Evolutionary conservation across 140 eudicot species (phyloP), one percentile per base, ranked within the genome.

Genomic region (Bidens hawaiensis): DNA sequence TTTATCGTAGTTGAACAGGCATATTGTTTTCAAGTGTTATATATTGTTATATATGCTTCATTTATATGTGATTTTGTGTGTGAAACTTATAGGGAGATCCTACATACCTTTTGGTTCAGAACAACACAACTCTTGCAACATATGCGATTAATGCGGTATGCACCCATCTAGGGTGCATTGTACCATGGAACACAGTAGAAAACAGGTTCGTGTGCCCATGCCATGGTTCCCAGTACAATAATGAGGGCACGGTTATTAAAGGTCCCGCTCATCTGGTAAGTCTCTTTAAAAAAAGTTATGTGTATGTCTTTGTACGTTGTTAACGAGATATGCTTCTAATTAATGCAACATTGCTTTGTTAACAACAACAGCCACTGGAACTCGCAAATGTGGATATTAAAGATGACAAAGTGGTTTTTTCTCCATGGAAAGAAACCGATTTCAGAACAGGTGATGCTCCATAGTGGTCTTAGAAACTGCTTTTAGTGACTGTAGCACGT

Each of bases 91-190:
- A 90, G 98, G 98, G 95, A 55, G 96, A 91, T 79, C 96, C 96
- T 4, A 84, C 95, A 2, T 91, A 91, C 82, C 82, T 91, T n/a
- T 80, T 91, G n/a, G 93, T 91, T 42, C 87, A 87, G 75, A 84
- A 53, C 11, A 85, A 84, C 68, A 68, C 50, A 78, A 76, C 82
- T 19, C 77, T 91, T n/a, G 91, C 93, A 51, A 78, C 89, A 4
- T 91, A 76, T 27, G 96, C 91, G 4, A 87, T 87, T 52, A 91
- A 87, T 42, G 91, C 89, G 1, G 95, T 91, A 33, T 91, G 98
- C 81, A 87, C 96, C 23, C 96, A 91, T 79, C 82, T 91, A 17
- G 95, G 98, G 40, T 91, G 98, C 70, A 89, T 91, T 12, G 98
- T 91, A n/a, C 98, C 98, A 11, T 91, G 82, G 84, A 91, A 91